Evolutionary conservation across 2,329 filamentous ascomycete genomes (phyloP).

Genomic region (Hypoxylon sp.): DNA sequence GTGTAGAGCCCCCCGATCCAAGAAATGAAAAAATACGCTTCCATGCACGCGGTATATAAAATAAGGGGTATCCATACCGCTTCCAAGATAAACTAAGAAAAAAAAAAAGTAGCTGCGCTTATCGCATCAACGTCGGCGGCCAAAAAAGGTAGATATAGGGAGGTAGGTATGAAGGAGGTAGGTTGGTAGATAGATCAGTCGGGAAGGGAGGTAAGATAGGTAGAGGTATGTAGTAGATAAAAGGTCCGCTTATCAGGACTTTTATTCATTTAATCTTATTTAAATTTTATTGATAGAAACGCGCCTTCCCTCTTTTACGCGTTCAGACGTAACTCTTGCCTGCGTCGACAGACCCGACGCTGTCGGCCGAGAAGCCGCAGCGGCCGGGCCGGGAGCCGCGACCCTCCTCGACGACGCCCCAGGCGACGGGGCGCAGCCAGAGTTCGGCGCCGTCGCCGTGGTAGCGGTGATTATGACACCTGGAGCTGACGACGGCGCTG

Average conservation of each 20-base stretch:
- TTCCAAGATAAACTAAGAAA: background rate
- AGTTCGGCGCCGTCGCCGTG: constrained; percentile 39
- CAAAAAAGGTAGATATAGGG: background rate
- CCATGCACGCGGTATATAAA: background rate
- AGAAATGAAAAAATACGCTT: constrained; percentile 7
- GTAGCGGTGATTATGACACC: constrained; percentile 51
- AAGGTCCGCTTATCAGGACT: no score
- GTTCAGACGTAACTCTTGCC: constrained; percentile 52
- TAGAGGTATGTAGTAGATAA: no score
- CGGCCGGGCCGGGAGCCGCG: constrained; percentile 51
- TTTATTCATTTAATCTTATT: no score
- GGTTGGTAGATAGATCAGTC: background rate
- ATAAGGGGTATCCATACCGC: constrained; percentile 1
- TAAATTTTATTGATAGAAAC: no score
- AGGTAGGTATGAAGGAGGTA: background rate
- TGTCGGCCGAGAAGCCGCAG: constrained; percentile 54
- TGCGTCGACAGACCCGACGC: constrained; percentile 46
- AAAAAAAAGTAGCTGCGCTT: background rate
- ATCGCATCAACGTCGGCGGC: background rate
- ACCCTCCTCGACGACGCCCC: constrained; percentile 56
- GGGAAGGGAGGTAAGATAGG: background rate
- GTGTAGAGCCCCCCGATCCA: background rate
- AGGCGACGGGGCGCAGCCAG: constrained; percentile 52
- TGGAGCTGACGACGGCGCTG: constrained; percentile 60
- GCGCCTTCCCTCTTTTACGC: no score